Base-by-base conservation (phyloP, 176 grass and related monocot genomes). In the Rhynchospora breviuscula region DNA sequence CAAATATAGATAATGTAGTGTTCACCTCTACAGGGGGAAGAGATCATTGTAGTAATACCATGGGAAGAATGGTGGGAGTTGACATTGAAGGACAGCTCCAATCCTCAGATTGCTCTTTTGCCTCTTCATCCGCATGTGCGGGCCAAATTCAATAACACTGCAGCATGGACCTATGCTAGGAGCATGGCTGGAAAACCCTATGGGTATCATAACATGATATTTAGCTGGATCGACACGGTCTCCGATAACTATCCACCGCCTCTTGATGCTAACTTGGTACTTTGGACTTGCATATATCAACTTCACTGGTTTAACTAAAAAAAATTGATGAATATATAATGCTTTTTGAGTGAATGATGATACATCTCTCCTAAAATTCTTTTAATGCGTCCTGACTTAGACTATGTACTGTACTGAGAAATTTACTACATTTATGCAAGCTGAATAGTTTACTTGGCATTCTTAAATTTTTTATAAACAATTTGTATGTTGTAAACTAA, bases 171-270 rank as follows among this genome's bases (percentile, higher is more conserved):
- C 19, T 97, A 92, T 94, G 94, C 89, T 51, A 73, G 61, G 72
- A 94, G 92, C 90, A 97, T 97, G 94, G 57, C 63, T n/a, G 90
- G 94, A 69, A 94, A 91, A 48, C 94, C 94, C 8, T 97, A 97
- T 84, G 94, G 94, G 26, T 97, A 94, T 81, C 94, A 97, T 88
- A 97, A 97, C 86, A 97, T 97, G 94, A 94, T 97, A 91, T 97
- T 97, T 89, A 94, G 92, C 84, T 97, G 94, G 94, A 97, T 97
- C 25, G 94, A 97, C 70, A 97, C 94, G 12, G 78, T 97, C 68
- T 63, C 88, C 13, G 90, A 97, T 33, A 97, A 97, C 82, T 97
- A 88, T 83, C 94, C 94, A 62, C 90, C 94, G 0, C 94, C 94
- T 79, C 87, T 97, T 81, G 94, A 97, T 89, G 87, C 92, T 79